A percentile compares a stretch with the other conserved stretches of the same genome.
These are phyloP conservation scores for Phyllosticta capitalensis DNA, from an alignment of 2,329 filamentous ascomycete genomes.

Conservation along the genomic window DNA sequence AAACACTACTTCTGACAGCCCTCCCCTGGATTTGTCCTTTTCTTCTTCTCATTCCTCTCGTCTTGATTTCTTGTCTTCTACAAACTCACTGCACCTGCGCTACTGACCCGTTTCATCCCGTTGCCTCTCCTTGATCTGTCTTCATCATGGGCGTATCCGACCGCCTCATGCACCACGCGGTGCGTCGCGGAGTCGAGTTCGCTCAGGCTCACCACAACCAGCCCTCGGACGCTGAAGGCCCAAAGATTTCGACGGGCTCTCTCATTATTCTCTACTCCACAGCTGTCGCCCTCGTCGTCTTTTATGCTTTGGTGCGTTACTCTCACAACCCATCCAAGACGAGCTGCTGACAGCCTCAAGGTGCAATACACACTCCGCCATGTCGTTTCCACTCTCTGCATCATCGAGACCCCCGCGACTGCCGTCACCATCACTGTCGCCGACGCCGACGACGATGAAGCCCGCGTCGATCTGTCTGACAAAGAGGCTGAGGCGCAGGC, in stretches of 20 bases:
- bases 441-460: conserved; percentile 33
- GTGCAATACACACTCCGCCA: conserved; percentile 48
- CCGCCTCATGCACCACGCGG: conserved; percentile 16
- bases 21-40: background rate
- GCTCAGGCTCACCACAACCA: conserved; percentile 4
- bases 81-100: background rate
- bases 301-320: conserved; percentile 31
- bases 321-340: background rate
- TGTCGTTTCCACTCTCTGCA: conserved; percentile 52
- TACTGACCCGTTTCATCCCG: background rate
- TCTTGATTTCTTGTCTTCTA: background rate
- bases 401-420: conserved; percentile 52
- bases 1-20: background rate
- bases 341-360: conserved; percentile 14
- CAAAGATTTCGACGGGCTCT: conserved; percentile 25
- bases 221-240: conserved; percentile 13
- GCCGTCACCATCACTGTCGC: conserved; percentile 40
- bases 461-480: conserved; percentile 30
- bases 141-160: conserved; percentile 17
- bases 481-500: conserved; percentile 24
- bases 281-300: conserved; percentile 31
- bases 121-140: background rate
- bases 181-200: conserved; percentile 21
- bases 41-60: background rate
- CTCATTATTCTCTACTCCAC: conserved; percentile 24